Evolutionary conservation across 148 eudicot genomes (phyloP), one percentile per base, ranked within the genome.

Genomic region (Vaccinium vitisidaea): DNA sequence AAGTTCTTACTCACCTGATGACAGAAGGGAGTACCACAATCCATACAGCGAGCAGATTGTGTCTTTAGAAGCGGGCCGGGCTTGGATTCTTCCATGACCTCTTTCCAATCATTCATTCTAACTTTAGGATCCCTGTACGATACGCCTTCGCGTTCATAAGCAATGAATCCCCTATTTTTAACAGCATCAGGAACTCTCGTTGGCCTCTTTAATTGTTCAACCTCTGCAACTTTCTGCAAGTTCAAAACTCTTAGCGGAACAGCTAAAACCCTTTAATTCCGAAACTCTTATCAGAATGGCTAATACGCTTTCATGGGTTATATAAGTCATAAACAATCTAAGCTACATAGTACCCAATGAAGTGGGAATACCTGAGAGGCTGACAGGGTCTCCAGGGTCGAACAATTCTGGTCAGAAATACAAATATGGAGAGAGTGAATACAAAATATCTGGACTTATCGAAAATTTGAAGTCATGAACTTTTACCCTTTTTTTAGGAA

Each of bases 11-110:
- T 87, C 84, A 95, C 99, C 94, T 97, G 99, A 90, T 97, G 99
- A 85, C 99, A 97, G 87, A 97, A 97, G 54, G 99, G 99, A 79
- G 99, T 97, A 79, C 99, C 99, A 83, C 99, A 97, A 86, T 97
- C 98, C 99, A 97, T 97, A 85, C 99, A 97, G 53, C 99, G 98
- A 76, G 99, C 99, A 39, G 99, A 88, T 80, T 97, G 99, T 56
- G 99, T 97, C 88, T 95, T 95, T 79, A 97, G 80, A 87, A 97
- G 91, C 55, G 94, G 89, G 25, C 93, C 94, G 48, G 99, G 98
- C 83, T 93, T 93, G 69, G 84, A 23, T 84, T 97, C 94, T 84
- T 90, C 93, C 98, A 94, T 97, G 70, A 97, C 99, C 89, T 97
- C 99, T 27, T 92, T 91, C 93, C 93, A 97, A 80, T 97, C 99